Evolutionary conservation across 2,329 filamentous ascomycete species (phyloP), one percentile per base, ranked within the genome.

Genomic region (Stachybotrys echinatus): DNA sequence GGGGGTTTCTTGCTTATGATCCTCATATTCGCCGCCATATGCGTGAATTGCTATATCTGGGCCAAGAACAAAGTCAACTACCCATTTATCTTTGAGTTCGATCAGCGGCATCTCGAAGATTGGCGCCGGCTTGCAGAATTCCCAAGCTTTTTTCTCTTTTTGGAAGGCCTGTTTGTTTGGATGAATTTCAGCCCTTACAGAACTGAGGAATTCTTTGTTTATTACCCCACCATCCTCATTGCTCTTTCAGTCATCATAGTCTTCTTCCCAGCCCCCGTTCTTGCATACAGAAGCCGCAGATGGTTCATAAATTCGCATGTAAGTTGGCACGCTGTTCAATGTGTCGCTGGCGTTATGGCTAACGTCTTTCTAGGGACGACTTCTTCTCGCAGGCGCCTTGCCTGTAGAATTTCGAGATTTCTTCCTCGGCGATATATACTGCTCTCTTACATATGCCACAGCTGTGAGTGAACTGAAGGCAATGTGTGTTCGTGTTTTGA

Each of bases 351-450:
- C 20, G 17, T 6, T 20, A n/a, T 8, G n/a, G 38, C 49, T 48
- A 20, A 21, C 18, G 18, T 18, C 10, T 19, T 1, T 10, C n/a
- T 5, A 94, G 87, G 95, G 88, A 81, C 88, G 94, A 53, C 75
- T 97, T 18, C 72, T 95, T 48, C 79, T 92, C 45, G 89, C 92
- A 14, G 92, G 92, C 4, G 66, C 95, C 19, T 96, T 95, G 61
- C 90, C 90, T 2, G 94, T 99, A 46, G 92, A 97, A 65, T 99
- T 97, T 66, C 83, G 92, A 51, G 94, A 99, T 68, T 97, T 99
- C 71, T 97, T 96, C 68, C 79, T 97, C 0, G 94, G 94, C 48
- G 94, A 99, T 65, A 96, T 97, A 77, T 96, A 95, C 68, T 97
- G 92, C 69, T 97, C 94, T 3, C 76, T 95, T 50, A 95, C 92